These are phyloP conservation scores for Alternaria ventricosa DNA, from an alignment of 2,329 filamentous ascomycete genomes.

Conservation along the genomic window DNA sequence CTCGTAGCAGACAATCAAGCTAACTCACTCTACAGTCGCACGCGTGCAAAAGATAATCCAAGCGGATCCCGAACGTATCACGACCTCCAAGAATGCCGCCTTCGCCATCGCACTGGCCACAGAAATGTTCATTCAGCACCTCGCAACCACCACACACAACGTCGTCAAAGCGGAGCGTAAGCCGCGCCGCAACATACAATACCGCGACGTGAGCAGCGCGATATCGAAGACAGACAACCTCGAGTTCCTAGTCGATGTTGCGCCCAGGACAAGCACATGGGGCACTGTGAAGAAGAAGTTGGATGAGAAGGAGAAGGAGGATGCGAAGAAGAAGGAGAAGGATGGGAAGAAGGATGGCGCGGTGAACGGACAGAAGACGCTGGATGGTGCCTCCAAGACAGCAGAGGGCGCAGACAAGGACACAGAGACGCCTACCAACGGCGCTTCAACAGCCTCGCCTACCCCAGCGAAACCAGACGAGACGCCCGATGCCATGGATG, in stretches of 20 bases:
- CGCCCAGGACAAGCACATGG: constrained; percentile 84
- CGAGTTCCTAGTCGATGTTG: constrained; percentile 90
- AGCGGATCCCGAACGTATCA: constrained; percentile 79
- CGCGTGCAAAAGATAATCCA: constrained; percentile 95
- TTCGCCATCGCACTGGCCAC: constrained; percentile 94
- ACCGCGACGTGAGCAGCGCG: constrained; percentile 89
- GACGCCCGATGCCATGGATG: constrained; percentile 15
- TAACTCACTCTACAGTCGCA: constrained; percentile 67
- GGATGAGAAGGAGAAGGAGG: constrained; percentile 47
- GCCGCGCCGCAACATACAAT: constrained; percentile 91
- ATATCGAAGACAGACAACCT: constrained; percentile 90
- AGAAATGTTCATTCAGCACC: constrained; percentile 94
- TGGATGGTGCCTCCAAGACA: constrained; percentile 1
- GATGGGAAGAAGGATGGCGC: neutral
- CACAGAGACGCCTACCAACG: neutral
- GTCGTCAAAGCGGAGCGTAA: constrained; percentile 91
- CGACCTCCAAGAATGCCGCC: constrained; percentile 86
- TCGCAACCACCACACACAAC: constrained; percentile 83
- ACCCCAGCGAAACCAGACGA: constrained; percentile 1
- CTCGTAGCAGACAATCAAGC: neutral
- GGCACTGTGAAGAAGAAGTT: constrained; percentile 74
- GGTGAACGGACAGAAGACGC: neutral
- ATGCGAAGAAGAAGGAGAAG: constrained; percentile 11
- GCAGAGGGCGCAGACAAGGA: neutral
- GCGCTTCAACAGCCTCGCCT: neutral